A percentile compares a stretch with the other conserved stretches of the same genome.
phyloP scores from a whole-genome alignment of 2,329 filamentous ascomycete species.

The Fusarium hainanense region DNA sequence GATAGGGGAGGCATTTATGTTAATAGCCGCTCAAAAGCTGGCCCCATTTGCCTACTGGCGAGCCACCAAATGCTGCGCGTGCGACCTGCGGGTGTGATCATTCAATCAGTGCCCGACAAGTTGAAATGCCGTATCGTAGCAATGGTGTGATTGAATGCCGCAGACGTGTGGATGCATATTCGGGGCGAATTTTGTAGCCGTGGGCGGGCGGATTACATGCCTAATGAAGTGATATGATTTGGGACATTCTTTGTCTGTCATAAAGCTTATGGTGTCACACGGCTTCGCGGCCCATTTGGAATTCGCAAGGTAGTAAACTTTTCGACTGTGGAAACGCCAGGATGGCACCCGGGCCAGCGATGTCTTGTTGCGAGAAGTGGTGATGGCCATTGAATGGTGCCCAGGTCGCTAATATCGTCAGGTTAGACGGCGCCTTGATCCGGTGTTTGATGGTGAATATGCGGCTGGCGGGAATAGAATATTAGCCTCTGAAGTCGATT shows the following conservation, averaged over 20 bases:
- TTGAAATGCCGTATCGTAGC: slow-evolving; percentile 24
- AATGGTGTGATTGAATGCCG: slow-evolving; percentile 36
- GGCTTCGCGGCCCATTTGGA: slow-evolving; percentile 23
- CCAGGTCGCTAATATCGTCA: slow-evolving; percentile 15
- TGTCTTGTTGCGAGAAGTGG: slow-evolving; percentile 15
- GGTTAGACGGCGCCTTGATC: slow-evolving; percentile 33
- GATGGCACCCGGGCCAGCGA: slow-evolving; percentile 16
- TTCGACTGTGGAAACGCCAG: slow-evolving; percentile 33
- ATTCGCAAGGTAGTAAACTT: slow-evolving; percentile 28
- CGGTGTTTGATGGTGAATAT: slow-evolving; percentile 29
- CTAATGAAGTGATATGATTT: slow-evolving; percentile 23
- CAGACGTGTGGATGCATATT: slow-evolving; percentile 33
- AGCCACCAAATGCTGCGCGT: slow-evolving; percentile 11
- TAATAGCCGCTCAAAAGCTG: slow-evolving; percentile 4
- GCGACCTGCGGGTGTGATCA: slow-evolving; percentile 17
- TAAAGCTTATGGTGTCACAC: slow-evolving; percentile 33
- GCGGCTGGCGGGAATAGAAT: slow-evolving; percentile 24
- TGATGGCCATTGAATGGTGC: slow-evolving; percentile 15
- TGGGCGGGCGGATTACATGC: slow-evolving; percentile 27
- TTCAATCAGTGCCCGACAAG: slow-evolving; percentile 18
- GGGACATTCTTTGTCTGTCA: slow-evolving; percentile 23
- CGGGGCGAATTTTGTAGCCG: slow-evolving; percentile 32
- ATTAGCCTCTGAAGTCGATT: background rate
- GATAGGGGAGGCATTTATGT: background rate
- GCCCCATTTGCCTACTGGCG: slow-evolving; percentile 10